Evolutionary conservation across 1,284 basidiomycete genomes (phyloP).

Genomic region (Flammula alnicola): DNA sequence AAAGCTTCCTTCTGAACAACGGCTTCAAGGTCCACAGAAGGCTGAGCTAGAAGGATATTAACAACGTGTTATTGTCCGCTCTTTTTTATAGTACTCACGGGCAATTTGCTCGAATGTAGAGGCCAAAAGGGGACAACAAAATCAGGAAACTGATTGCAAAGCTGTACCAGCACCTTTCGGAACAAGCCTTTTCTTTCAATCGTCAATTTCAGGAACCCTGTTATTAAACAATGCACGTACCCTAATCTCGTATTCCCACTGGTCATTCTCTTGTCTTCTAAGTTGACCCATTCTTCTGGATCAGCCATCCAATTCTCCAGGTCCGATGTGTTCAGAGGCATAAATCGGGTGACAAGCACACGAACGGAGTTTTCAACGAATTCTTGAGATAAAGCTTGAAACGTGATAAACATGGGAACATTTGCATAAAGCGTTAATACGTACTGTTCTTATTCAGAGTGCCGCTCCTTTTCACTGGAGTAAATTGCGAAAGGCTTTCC

Average conservation of each 20-base stretch:
- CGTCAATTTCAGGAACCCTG: constrained; percentile 3
- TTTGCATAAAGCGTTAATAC: constrained; percentile 15
- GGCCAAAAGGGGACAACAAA: constrained; percentile 72
- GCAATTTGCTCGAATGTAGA: constrained; percentile 42
- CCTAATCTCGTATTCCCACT: constrained; percentile 88
- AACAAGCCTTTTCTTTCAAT: constrained; percentile 67
- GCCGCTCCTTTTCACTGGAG: constrained; percentile 62
- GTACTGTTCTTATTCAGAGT: constrained; percentile 63
- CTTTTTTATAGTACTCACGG: constrained; percentile 27
- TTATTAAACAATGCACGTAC: constrained; percentile 47
- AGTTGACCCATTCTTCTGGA: constrained; percentile 89
- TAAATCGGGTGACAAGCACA: constrained; percentile 79
- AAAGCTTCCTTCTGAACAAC: constrained; percentile 85
- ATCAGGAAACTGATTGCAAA: constrained; percentile 76
- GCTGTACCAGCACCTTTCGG: constrained; percentile 85
- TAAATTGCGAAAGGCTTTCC: constrained; percentile 79
- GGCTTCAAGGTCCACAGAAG: constrained; percentile 58
- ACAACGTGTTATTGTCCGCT: constrained; percentile 3
- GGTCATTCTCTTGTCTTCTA: constrained; percentile 84
- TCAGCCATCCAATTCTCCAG: constrained; percentile 81
- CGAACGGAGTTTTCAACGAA: constrained; percentile 83
- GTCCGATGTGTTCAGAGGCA: constrained; percentile 80
- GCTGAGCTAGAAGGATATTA: constrained; percentile 46
- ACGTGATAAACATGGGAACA: constrained; percentile 2
- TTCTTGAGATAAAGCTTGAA: constrained; percentile 67